phyloP scores from a whole-genome alignment of 2,329 filamentous ascomycete species.

The Elsinoe necatrix region DNA sequence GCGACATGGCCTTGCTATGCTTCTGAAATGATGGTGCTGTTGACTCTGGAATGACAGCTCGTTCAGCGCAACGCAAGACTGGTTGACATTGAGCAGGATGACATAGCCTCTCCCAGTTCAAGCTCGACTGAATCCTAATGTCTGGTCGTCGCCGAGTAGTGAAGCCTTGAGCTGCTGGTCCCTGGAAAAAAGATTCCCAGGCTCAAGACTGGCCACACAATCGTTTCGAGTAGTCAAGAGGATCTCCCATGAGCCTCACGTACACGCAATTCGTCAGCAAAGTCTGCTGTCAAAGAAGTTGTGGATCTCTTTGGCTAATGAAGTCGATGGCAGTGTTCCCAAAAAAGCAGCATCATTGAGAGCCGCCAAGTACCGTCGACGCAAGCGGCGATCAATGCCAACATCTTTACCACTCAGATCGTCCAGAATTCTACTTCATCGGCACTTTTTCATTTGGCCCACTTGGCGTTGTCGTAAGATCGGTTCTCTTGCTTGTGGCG shows the following conservation, averaged over 20 bases:
- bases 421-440: neutral
- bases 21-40: neutral
- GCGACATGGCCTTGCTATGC: neutral
- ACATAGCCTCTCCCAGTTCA: constrained; percentile 6
- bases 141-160: constrained; percentile 3
- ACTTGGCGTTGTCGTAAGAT: constrained; percentile 12
- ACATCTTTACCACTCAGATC: neutral
- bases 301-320: neutral
- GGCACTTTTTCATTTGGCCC: constrained; percentile 1
- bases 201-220: neutral
- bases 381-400: constrained; percentile 9
- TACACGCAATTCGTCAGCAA: neutral
- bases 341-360: constrained; percentile 10
- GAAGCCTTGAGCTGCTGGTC: neutral
- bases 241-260: neutral
- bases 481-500: constrained; percentile 2
- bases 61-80: neutral
- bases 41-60: neutral
- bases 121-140: constrained; percentile 8
- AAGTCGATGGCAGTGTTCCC: neutral
- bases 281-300: neutral
- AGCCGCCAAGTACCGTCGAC: constrained; percentile 10
- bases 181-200: neutral
- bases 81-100: constrained; percentile 5
- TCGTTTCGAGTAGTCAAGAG: neutral